A percentile compares a stretch with the other conserved stretches of the same genome.
phyloP scores from a whole-genome alignment of 2,329 filamentous ascomycete species.

The Colletotrichum nymphaeae region DNA sequence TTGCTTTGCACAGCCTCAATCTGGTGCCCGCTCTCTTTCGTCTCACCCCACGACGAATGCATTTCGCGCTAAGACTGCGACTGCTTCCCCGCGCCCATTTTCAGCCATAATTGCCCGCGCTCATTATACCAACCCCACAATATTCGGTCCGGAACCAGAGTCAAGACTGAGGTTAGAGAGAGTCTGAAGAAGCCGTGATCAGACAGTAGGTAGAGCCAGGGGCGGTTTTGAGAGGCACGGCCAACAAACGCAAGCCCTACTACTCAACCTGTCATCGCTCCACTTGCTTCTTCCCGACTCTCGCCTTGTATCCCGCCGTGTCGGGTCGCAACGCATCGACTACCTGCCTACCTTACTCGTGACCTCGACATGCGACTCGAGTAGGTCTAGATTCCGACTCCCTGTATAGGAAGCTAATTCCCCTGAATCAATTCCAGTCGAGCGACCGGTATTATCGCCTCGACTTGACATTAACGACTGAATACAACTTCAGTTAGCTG shows the following conservation, averaged over 20 bases:
- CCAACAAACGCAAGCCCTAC: background rate
- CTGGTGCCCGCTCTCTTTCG: slow-evolving; percentile 18
- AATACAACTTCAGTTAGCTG: background rate
- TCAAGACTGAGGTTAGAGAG: background rate
- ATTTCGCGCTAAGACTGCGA: background rate
- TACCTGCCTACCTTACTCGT: background rate
- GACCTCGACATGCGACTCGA: slow-evolving; percentile 4
- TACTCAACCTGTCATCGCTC: background rate
- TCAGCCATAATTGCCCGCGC: background rate
- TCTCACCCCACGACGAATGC: slow-evolving; percentile 20
- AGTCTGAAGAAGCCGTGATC: background rate
- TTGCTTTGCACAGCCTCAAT: slow-evolving; percentile 33
- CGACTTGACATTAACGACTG: background rate
- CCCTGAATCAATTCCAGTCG: background rate
- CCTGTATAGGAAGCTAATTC: background rate
- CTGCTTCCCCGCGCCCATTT: background rate
- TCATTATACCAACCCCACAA: background rate
- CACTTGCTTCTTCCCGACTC: background rate
- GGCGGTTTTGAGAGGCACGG: background rate
- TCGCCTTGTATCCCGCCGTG: background rate
- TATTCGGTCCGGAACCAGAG: background rate
- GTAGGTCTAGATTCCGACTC: background rate
- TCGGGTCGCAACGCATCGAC: background rate
- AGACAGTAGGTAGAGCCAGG: background rate
- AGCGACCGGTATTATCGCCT: background rate